Percentiles rank a stretch among this genome's conserved stretches.
Conservation (phyloP, 208 protist genomes). For the Novymonas esmeraldas region DNA sequence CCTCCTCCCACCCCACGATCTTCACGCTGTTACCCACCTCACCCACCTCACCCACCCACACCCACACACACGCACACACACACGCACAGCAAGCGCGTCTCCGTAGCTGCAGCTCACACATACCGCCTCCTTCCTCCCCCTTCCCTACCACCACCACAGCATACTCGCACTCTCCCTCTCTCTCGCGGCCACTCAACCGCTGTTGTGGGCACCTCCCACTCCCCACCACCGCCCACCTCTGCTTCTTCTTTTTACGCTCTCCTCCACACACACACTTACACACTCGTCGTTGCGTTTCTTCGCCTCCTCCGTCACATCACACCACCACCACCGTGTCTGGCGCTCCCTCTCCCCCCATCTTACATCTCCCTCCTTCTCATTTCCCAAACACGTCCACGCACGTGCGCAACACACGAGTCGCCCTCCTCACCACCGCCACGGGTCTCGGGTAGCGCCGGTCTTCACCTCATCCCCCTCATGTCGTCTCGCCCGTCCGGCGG, state of each 20-base stretch:
- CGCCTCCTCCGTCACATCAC: neutral
- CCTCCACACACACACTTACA: neutral
- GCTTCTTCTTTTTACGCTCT: neutral
- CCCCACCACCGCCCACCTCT: neutral
- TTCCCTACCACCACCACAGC: no score
- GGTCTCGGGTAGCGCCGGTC: neutral
- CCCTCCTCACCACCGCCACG: no score
- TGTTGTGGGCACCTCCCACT: neutral
- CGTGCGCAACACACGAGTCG: no score
- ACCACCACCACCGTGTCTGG: neutral
- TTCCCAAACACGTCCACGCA: neutral
- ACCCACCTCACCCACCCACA: neutral
- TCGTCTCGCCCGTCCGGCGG: constrained; percentile 11
- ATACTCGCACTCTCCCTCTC: neutral
- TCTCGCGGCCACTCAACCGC: neutral
- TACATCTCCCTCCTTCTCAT: neutral
- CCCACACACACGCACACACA: neutral
- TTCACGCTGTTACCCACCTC: no score
- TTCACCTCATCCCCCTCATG: constrained; percentile 14
- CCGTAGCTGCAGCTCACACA: neutral
- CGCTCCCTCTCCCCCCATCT: neutral
- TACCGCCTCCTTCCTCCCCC: no score
- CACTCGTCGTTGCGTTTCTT: neutral
- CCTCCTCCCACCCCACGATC: no score
- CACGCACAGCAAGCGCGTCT: neutral